phyloP scores from a whole-genome alignment of 2,329 filamentous ascomycete genomes.

The Ophiosphaerella herpotricha region DNA sequence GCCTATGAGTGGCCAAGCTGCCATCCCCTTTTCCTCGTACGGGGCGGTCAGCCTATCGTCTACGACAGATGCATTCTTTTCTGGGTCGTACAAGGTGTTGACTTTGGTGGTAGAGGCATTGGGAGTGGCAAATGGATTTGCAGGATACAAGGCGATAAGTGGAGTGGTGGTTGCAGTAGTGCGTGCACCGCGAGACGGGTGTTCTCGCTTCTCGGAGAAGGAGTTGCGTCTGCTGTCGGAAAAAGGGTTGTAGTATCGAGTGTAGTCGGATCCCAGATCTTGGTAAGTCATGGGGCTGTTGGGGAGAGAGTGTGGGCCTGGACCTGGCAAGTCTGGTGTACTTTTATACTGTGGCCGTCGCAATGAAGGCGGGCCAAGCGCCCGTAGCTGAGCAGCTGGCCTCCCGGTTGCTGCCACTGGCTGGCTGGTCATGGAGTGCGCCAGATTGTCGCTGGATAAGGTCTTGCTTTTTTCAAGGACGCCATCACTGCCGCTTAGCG shows the following conservation, averaged over 20 bases:
- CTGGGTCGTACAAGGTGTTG: slow-evolving; percentile 23
- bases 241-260: slow-evolving; percentile 44
- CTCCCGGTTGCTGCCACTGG: not conserved
- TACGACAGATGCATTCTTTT: slow-evolving; percentile 46
- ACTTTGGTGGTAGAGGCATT: slow-evolving; percentile 34
- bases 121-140: slow-evolving; percentile 37
- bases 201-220: slow-evolving; percentile 17
- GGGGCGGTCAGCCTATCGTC: slow-evolving; percentile 56
- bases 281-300: slow-evolving; percentile 31
- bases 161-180: slow-evolving; percentile 21
- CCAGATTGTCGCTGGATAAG: slow-evolving; percentile 2
- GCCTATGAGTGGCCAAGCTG: slow-evolving; percentile 52
- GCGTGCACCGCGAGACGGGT: slow-evolving; percentile 6
- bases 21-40: slow-evolving; percentile 48
- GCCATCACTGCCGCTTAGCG: slow-evolving; percentile 14
- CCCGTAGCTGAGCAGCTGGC: slow-evolving; percentile 7
- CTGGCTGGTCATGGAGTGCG: not conserved
- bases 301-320: slow-evolving; percentile 8
- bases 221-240: slow-evolving; percentile 32
- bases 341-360: slow-evolving; percentile 16
- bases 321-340: slow-evolving; percentile 20
- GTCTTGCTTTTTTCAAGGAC: slow-evolving; percentile 4
- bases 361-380: slow-evolving; percentile 18
- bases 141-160: slow-evolving; percentile 8
- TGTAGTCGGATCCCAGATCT: slow-evolving; percentile 42